Base-by-base conservation (phyloP, 2,329 filamentous ascomycete species). In the Trichoderma sp. region DNA sequence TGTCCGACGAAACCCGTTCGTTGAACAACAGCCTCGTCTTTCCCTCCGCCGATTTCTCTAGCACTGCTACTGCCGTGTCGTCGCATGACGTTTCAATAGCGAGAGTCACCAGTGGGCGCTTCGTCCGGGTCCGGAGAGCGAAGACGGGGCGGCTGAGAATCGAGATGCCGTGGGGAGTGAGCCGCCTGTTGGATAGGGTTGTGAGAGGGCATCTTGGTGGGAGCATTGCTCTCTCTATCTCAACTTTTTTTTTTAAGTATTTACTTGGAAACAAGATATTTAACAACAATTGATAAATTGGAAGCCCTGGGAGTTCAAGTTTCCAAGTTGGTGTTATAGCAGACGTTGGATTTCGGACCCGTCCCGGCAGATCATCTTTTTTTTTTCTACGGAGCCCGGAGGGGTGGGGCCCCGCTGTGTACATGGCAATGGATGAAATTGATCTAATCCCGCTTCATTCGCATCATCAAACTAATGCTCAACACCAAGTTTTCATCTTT, bases 21-120 rank as follows among this genome's bases (percentile, higher is more conserved):
- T 97, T 90, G 81, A 93, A 96, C 72, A 91, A 88, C 3, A 97
- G 84, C 6, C 80, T 82, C 10, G 90, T 87, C 61, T 73, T 74
- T 69, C 66, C 56, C 7, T n/a, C 22, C n/a, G 34, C 37, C n/a
- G 72, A 71, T 60, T 88, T 90, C 64, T 92, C 87, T 45, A 97
- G 84, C 57, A 98, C 80, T 34, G 94, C 91, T 22, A 97, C 93
- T 68, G 91, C 94, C 1, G 94, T 97, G 81, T 98, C 94, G 80
- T 98, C 94, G 84, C 94, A 95, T 3, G 91, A 93, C 10, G 90
- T 91, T 78, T 95, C 92, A 75, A 95, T 93, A 63, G 91, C 91
- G 58, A 94, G 85, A 5, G 86, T 88, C 19, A 86, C 76, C 67
- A 87, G 81, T 48, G 69, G 70, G 29, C 79, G 56, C 10, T 15